These are phyloP conservation scores for Pythium aquatile DNA, from an alignment of 352 stramenopile genomes.

Conservation along the genomic window DNA sequence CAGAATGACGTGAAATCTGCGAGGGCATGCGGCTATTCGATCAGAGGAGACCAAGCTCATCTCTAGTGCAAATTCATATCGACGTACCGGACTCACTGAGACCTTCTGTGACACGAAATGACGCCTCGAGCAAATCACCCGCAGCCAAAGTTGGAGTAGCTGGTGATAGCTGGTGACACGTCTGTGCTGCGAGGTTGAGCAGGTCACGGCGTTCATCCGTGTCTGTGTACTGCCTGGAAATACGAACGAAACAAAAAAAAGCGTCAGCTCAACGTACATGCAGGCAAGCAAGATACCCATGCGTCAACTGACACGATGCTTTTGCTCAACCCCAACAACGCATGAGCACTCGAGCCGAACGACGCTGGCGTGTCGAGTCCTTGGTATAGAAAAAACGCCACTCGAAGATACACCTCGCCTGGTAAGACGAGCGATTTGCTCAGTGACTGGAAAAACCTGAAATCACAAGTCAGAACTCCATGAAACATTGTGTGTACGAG, in stretches of 20 bases:
- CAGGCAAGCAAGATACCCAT: neutral
- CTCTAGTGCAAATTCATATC: neutral
- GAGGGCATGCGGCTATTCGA: neutral
- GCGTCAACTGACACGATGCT: slow-evolving; percentile 45
- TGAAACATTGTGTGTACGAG: too few species aligned
- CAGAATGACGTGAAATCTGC: slow-evolving; percentile 57
- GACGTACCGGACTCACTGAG: slow-evolving; percentile 46
- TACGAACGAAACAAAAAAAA: neutral
- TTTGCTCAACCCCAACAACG: slow-evolving; percentile 47
- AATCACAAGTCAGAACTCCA: neutral
- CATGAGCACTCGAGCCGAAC: slow-evolving; percentile 42
- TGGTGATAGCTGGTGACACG: slow-evolving; percentile 17
- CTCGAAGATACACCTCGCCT: slow-evolving; percentile 40
- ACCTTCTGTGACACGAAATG: slow-evolving; percentile 48
- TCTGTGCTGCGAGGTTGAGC: slow-evolving; percentile 20
- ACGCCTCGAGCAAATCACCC: slow-evolving; percentile 64
- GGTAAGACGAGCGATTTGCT: slow-evolving; percentile 53
- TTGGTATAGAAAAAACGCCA: slow-evolving; percentile 42
- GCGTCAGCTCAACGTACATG: neutral
- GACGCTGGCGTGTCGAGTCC: slow-evolving; percentile 50
- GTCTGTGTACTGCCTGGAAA: slow-evolving; percentile 58
- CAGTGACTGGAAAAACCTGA: slow-evolving; percentile 66
- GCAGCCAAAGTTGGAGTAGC: neutral
- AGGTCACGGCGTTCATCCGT: slow-evolving; percentile 47
- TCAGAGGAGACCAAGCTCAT: slow-evolving; percentile 4